A percentile compares a stretch with the other conserved stretches of the same genome.
phyloP scores from a whole-genome alignment of 257 asterid species.

The Lantana camara region DNA sequence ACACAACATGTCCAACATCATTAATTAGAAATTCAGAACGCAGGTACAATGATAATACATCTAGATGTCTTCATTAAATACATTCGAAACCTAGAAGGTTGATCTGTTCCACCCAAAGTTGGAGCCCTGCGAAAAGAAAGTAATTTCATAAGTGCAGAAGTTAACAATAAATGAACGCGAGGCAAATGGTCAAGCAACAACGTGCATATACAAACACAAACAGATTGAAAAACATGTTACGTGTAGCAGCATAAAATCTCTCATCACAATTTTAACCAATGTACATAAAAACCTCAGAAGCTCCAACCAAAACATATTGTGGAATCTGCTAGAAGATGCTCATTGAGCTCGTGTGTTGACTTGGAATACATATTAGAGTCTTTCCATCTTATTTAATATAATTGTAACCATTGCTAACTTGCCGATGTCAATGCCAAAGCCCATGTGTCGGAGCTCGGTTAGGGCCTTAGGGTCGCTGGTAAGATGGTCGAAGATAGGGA shows the following conservation, averaged over 20 bases:
- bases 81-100: background rate
- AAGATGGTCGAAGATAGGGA: conserved; percentile 47
- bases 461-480: conserved; percentile 60
- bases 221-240: background rate
- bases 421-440: conserved; percentile 68
- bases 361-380: conserved; percentile 47
- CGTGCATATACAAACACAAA: background rate
- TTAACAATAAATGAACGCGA: background rate
- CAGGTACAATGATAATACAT: conserved; percentile 1
- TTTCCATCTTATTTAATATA: conserved; percentile 41
- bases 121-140: conserved; percentile 46
- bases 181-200: background rate
- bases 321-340: conserved; percentile 78
- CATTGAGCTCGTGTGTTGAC: conserved; percentile 38
- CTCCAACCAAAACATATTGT: conserved; percentile 71
- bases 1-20: conserved; percentile 14
- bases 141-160: background rate
- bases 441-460: conserved; percentile 86
- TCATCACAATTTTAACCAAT: conserved; percentile 32
- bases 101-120: conserved; percentile 17
- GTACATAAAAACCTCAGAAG: conserved; percentile 88
- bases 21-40: conserved; percentile 18
- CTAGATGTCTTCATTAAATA: background rate
- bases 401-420: conserved; percentile 73
- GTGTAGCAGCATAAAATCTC: background rate